Base-by-base conservation (phyloP, 208 protist genomes). In the Tetramitus jugosus region DNA sequence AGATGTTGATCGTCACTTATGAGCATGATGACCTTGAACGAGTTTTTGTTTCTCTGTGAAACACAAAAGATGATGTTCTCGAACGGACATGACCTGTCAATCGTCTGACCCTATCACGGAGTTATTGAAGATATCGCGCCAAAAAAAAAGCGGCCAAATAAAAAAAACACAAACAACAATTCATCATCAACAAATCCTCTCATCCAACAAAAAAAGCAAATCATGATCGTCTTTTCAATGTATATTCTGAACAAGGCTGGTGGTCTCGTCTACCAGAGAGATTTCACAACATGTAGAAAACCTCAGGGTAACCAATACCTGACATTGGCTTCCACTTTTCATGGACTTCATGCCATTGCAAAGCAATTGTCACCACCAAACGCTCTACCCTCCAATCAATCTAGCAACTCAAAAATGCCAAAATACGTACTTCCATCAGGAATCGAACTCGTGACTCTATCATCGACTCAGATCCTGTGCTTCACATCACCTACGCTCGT, bases 331-430 rank as follows among this genome's bases (percentile, higher is more conserved):
- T 68, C 64, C 0, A 75, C 67, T 33, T 79, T 79, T 71, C 76
- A 79, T 13, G 40, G 60, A n/a, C 29, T 75, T 2, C 67, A 79
- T 52, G 76, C 56, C 6, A 79, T 79, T 46, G 68, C 76, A 31
- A 56, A 43, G 33, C 29, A 79, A 71, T 33, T 79, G 7, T 39
- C 39, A 39, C 76, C 76, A 53, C 10, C 26, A 10, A 17, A 71
- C 17, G 65, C 39, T 13, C n/a, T n/a, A n/a, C n/a, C n/a, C n/a
- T n/a, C n/a, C 6, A 33, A 40, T 26, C 20, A 40, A n/a, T n/a
- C n/a, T n/a, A n/a, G n/a, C n/a, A n/a, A n/a, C n/a, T n/a, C n/a
- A n/a, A n/a, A n/a, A n/a, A n/a, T n/a, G n/a, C n/a, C n/a, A n/a
- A 39, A 64, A 60, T 69, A n/a, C n/a, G n/a, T n/a, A n/a, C n/a